Conservation (phyloP, 2,329 filamentous ascomycete genomes). For the Talaromyces atroroseus region DNA sequence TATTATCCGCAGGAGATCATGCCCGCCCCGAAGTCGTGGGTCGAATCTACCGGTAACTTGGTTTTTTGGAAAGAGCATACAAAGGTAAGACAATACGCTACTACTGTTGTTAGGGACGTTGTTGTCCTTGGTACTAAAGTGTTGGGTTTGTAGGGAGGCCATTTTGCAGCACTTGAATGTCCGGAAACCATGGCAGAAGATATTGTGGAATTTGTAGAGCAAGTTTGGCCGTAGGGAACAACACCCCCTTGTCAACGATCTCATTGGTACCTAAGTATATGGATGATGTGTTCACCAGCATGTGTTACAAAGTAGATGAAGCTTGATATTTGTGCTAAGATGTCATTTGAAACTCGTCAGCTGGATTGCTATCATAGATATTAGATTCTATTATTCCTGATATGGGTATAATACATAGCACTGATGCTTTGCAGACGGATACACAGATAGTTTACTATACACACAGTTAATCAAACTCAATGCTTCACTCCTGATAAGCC, state of each 20-base stretch:
- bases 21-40: slow-evolving; percentile 34
- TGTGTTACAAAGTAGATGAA: too few species aligned
- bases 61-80: slow-evolving; percentile 33
- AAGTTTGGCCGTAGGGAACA: slow-evolving; percentile 21
- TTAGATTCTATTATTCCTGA: background rate
- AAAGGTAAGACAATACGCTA: slow-evolving; percentile 19
- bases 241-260: background rate
- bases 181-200: slow-evolving; percentile 41
- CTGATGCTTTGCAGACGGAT: background rate
- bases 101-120: background rate
- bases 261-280: background rate
- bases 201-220: slow-evolving; percentile 32
- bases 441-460: background rate
- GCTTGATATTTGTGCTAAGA: too few species aligned
- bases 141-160: slow-evolving; percentile 40
- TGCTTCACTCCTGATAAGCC: slow-evolving; percentile 17
- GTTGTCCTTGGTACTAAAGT: background rate
- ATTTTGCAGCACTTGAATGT: slow-evolving; percentile 48
- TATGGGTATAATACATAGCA: background rate
- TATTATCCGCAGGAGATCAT: slow-evolving; percentile 42
- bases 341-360: background rate
- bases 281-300: too few species aligned
- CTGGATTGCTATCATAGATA: background rate
- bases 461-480: background rate
- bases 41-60: slow-evolving; percentile 33